Evolutionary conservation across 2,329 filamentous ascomycete genomes (phyloP).

Genomic region (Alternaria panax): DNA sequence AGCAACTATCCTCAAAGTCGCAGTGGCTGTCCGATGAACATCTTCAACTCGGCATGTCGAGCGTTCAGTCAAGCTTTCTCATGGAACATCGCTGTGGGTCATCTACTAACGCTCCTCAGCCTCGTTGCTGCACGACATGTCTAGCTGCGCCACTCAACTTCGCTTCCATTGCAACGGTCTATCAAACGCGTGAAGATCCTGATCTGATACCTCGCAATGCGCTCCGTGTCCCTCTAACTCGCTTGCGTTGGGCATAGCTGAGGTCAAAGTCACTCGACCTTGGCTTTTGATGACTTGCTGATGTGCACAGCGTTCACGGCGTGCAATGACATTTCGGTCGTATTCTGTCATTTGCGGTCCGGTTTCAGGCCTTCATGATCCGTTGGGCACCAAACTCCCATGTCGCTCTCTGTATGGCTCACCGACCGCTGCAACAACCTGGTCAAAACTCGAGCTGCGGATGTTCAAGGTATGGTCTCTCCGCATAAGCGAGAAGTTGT

Average conservation of each 20-base stretch:
- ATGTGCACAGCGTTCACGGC: background rate
- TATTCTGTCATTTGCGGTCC: background rate
- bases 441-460: background rate
- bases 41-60: background rate
- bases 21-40: background rate
- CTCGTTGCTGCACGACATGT: conserved; percentile 11
- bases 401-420: conserved; percentile 7
- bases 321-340: background rate
- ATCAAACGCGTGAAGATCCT: background rate
- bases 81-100: background rate
- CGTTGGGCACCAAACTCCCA: conserved; percentile 10
- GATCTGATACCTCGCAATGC: background rate
- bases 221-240: background rate
- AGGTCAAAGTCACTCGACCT: background rate
- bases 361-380: conserved; percentile 3
- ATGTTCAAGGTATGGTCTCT: background rate
- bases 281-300: background rate
- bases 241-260: conserved; percentile 16
- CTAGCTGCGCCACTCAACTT: background rate
- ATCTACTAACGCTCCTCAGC: background rate
- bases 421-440: conserved; percentile 7
- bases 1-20: background rate
- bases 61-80: conserved; percentile 6
- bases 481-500: conserved; percentile 1
- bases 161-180: background rate